Conservation (phyloP, 2,329 filamentous ascomycete species). For the Ustilaginoidea virens region DNA sequence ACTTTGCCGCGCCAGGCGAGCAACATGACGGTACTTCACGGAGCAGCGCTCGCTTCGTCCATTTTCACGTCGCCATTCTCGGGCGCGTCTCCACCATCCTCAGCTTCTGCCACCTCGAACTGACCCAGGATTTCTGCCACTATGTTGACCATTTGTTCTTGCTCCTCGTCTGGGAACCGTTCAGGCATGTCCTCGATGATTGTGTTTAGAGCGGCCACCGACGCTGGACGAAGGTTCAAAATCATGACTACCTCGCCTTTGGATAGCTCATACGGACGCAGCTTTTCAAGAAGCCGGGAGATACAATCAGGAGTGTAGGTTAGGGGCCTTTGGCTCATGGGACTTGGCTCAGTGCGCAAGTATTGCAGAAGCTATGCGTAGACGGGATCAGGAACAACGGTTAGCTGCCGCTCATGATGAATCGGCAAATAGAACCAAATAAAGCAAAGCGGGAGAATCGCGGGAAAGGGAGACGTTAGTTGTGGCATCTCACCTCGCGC, state of each 20-base stretch:
- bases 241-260: conserved; percentile 58
- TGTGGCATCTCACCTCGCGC: conserved; percentile 41
- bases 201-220: conserved; percentile 41
- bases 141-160: conserved; percentile 39
- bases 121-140: conserved; percentile 43
- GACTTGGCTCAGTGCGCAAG: conserved; percentile 37
- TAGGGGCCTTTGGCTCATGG: conserved; percentile 37
- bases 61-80: conserved; percentile 21
- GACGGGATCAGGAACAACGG: not conserved
- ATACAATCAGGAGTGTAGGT: conserved; percentile 39
- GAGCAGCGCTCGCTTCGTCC: too few species aligned
- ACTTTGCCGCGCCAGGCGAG: too few species aligned
- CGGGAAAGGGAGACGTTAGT: too few species aligned
- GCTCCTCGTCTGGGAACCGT: conserved; percentile 43
- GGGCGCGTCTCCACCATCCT: conserved; percentile 15
- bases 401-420: too few species aligned
- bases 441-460: too few species aligned
- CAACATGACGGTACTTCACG: too few species aligned
- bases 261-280: conserved; percentile 43
- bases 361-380: conserved; percentile 41
- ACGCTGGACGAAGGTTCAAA: conserved; percentile 46
- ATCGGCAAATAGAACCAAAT: too few species aligned
- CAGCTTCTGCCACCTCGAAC: conserved; percentile 16
- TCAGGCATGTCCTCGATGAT: conserved; percentile 50
- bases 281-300: conserved; percentile 33